These are phyloP conservation scores for Fremontodendron californicum DNA, from an alignment of 345 rosid genomes.

Conservation along the genomic window DNA sequence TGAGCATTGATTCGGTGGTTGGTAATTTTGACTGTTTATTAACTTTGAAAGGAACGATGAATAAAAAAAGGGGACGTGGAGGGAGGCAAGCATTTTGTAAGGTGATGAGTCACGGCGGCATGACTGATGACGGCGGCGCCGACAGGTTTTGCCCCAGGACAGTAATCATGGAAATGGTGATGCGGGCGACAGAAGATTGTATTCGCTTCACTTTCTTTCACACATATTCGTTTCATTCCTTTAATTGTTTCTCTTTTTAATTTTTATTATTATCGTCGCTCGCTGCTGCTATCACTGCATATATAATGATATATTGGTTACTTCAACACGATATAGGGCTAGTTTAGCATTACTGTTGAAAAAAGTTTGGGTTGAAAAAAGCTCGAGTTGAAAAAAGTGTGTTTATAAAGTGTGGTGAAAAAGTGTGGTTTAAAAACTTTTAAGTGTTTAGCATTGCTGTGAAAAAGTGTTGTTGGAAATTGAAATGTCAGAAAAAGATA, in stretches of 20 bases:
- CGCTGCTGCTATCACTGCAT: neutral
- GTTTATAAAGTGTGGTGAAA: too few relatives aligned
- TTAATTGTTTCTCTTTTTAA: neutral
- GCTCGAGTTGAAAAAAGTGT: too few relatives aligned
- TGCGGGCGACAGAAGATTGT: conserved; percentile 19
- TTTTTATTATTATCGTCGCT: neutral
- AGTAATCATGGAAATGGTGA: neutral
- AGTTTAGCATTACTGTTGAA: too few relatives aligned
- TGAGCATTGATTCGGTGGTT: neutral
- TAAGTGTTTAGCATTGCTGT: too few relatives aligned
- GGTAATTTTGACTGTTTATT: neutral
- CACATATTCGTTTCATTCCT: neutral
- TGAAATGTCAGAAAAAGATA: too few relatives aligned
- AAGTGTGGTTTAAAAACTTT: too few relatives aligned
- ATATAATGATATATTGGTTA: neutral
- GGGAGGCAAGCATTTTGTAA: neutral
- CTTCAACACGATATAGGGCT: conserved; percentile 1
- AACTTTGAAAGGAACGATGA: neutral
- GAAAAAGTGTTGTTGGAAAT: too few relatives aligned
- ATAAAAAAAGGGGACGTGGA: neutral
- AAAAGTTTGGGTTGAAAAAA: too few relatives aligned
- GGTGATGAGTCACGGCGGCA: conserved; percentile 24
- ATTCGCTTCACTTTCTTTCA: conserved; percentile 12
- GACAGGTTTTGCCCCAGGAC: conserved; percentile 8
- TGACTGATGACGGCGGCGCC: conserved; percentile 36